Base-by-base conservation (phyloP, 192 early-diverging fungal species). In the Umbelopsis vinacea region DNA sequence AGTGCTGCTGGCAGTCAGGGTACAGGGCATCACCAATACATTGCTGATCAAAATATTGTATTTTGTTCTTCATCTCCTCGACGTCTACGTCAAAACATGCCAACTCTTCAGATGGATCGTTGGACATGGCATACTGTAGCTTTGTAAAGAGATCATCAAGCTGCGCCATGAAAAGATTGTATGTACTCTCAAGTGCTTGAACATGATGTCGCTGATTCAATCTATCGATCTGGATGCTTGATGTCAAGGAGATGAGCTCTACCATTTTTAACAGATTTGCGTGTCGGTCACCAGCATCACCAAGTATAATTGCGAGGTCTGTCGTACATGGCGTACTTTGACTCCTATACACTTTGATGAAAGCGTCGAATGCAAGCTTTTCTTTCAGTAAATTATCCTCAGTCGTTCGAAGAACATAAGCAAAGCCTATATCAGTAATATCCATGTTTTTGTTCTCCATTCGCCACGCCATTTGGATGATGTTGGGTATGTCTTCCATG, bases 1-100 rank as follows among this genome's bases (percentile, higher is more conserved):
- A 35, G 35, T 63, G 57, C 57, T 63, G 57, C 3, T 37, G 33
- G 19, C 29, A 37, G 26, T 63, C 57, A 14, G 57, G 57, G 57
- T 63, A 63, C 33, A 63, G 37, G 17, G 33, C 19, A 12, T 17
- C 17, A 38, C 4, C 29, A 22, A 37, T 12, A 37, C 57, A 63
- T 19, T 63, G 57, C 8, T 63, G 29, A 37, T 63, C 57, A 37
- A 63, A 63, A 14, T 37, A 19, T 35, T 12, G 23, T 12, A 63
- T 12, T n/a, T 35, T n/a, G 33, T 2, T 11, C 26, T 63, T 22
- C 33, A 63, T 19, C 33, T 63, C 26, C 26, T 19, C 57, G 4
- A n/a, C 35, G 10, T 63, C 57, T 17, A 37, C 10, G 10, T 19
- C 6, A n/a, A 37, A 63, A 29, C 8, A 29, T 15, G 57, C 15